A percentile compares a stretch with the other conserved stretches of the same genome.
Conservation (phyloP, 768 basidiomycete species). For the Pleurotus tuoliensis region DNA sequence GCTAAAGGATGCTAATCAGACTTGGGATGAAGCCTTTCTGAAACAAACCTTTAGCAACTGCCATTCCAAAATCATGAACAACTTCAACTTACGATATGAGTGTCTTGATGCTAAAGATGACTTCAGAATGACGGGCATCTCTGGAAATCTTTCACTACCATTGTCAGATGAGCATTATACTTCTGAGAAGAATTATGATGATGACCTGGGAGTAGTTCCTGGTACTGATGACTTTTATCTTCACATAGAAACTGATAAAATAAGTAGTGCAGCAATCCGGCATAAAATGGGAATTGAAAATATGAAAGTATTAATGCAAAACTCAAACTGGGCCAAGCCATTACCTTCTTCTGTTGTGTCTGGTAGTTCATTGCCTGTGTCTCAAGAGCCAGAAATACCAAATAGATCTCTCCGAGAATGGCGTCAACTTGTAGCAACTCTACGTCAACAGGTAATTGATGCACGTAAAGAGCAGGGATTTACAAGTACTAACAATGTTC, state of each 20-base stretch:
- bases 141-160: not conserved
- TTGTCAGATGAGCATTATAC: not conserved
- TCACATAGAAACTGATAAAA: too few species aligned
- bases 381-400: not conserved
- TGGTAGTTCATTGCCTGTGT: not conserved
- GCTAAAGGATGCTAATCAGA: constrained; percentile 15
- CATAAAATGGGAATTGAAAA: too few species aligned
- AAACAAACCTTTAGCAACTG: constrained; percentile 7
- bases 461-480: not conserved
- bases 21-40: constrained; percentile 21
- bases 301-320: too few species aligned
- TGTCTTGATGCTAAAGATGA: constrained; percentile 24
- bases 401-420: not conserved
- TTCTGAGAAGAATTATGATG: not conserved
- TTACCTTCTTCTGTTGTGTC: too few species aligned
- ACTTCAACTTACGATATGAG: constrained; percentile 23
- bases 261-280: too few species aligned
- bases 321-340: too few species aligned
- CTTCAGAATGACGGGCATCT: constrained; percentile 7
- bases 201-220: not conserved
- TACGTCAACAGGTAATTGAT: not conserved
- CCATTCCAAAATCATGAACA: constrained; percentile 16
- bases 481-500: not conserved
- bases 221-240: too few species aligned
- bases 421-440: not conserved